Base-by-base conservation (phyloP, 495 filamentous ascomycete species). In the Schizothecium vesticola region DNA sequence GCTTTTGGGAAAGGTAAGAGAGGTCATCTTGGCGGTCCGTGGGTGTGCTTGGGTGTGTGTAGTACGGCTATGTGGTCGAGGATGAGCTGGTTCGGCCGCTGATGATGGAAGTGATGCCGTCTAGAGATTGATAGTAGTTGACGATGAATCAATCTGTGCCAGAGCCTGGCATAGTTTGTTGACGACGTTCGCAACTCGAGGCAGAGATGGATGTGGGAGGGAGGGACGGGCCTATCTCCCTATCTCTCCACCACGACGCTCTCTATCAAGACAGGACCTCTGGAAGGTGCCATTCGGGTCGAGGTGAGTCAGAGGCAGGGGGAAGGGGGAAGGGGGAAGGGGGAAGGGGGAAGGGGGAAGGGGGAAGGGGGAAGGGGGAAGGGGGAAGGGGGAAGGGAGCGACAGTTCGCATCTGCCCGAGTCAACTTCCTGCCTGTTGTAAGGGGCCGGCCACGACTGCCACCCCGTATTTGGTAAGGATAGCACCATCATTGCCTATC, bases 1-100 rank as follows among this genome's bases (percentile, higher is more conserved):
- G 29, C 65, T 26, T 24, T 55, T 70, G 23, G 69, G 69, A 21
- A 70, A 28, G 16, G 69, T 67, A 23, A 70, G 62, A 26, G 69
- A 26, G 36, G 64, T 56, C 64, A 70, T 67, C 3, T 29, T 63
- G 23, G 59, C 21, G 3, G 33, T 43, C 13, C 13, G 33, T 6
- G 13, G 33, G 13, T 3, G 33, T 43, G 33, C 33, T 43, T 16
- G 33, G 33, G 23, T 33, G 21, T 26, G n/a, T 16, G 58, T 28
- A n/a, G 19, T 7, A 51, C 3, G 19, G 43, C 43, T 51, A 51
- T 51, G 43, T 43, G 33, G 33, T 2, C 6, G 43, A n/a, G 43
- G 19, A n/a, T 0, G 19, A 51, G 16, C 43, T n/a, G 43, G 19
- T 51, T 51, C 19, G 16, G 19, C 43, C 43, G 6, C 19, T 51